Base-by-base conservation (phyloP, 176 grass and related monocot genomes). In the Rhynchospora pubera region DNA sequence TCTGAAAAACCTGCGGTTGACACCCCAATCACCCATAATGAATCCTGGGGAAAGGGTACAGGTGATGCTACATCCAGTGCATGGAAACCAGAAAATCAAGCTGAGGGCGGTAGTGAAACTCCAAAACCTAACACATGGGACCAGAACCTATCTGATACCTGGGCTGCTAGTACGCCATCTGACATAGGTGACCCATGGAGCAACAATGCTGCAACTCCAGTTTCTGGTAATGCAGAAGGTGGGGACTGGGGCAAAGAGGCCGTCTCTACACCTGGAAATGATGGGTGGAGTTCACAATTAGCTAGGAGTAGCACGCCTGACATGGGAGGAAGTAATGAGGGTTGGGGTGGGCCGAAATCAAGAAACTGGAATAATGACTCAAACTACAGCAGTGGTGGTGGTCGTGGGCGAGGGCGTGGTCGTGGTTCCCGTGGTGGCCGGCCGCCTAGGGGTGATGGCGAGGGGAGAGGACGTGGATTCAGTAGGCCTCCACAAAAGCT, bases 271-370 rank as follows among this genome's bases (percentile, higher is more conserved):
- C 57, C 57, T 87, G 72, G 64, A 84, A 80, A 53, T 79, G 78
- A 79, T 79, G 88, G 90, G 63, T 97, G 92, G 94, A 79, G 77
- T 86, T 83, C 89, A 24, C 92, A 89, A 64, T 19, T 79, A 74
- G 81, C 87, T 79, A 90, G n/a, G 45, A 26, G 84, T 63, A 79
- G 85, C 71, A 63, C 68, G 4, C 82, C 65, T 81, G 50, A 70
- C 51, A 50, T 48, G 14, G 83, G 78, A 71, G 57, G 66, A 64
- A 87, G 73, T 50, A 48, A 56, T 51, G 63, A 67, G 23, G 78
- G 65, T 22, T 52, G 77, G 44, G 60, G 59, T 46, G 65, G 68
- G 42, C 53, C 65, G 6, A 84, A 75, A 62, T 84, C 82, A 3
- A 76, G 43, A 57, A 76, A 76, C 47, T 84, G 82, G 82, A 76